Conservation (phyloP, 352 stramenopile genomes). For the Phytophthora tentaculata region DNA sequence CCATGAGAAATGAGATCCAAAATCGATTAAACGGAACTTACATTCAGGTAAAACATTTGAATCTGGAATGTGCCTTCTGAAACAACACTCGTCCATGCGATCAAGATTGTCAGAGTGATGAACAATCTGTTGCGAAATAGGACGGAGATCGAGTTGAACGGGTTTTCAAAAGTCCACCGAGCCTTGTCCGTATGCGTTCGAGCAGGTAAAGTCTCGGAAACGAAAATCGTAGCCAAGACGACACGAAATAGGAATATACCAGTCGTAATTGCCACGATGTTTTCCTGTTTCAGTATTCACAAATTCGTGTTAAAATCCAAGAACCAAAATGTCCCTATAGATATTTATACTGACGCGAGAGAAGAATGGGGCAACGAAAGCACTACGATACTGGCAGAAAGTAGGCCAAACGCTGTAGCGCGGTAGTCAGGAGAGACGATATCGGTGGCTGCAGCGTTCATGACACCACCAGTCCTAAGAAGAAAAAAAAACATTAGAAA, state of each 20-base stretch:
- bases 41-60: neutral
- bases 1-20: neutral
- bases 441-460: constrained; percentile 49
- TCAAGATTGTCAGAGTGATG: constrained; percentile 48
- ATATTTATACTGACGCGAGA: neutral
- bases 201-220: neutral
- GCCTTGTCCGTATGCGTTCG: neutral
- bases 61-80: constrained; percentile 46
- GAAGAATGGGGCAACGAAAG: neutral
- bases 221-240: neutral
- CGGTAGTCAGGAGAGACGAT: constrained; percentile 50
- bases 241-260: neutral
- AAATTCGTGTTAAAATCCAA: neutral
- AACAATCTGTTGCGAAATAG: constrained; percentile 58
- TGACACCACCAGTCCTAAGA: constrained; percentile 58
- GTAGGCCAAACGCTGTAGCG: constrained; percentile 45
- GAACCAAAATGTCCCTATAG: too few relatives aligned
- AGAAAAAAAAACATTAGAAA: too few relatives aligned
- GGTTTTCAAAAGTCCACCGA: neutral
- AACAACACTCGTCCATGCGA: constrained; percentile 55
- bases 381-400: neutral
- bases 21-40: neutral
- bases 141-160: neutral
- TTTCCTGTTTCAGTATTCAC: neutral
- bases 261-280: neutral